Base-by-base conservation (phyloP, 2,329 filamentous ascomycete genomes). In the Fusarium sp. region DNA sequence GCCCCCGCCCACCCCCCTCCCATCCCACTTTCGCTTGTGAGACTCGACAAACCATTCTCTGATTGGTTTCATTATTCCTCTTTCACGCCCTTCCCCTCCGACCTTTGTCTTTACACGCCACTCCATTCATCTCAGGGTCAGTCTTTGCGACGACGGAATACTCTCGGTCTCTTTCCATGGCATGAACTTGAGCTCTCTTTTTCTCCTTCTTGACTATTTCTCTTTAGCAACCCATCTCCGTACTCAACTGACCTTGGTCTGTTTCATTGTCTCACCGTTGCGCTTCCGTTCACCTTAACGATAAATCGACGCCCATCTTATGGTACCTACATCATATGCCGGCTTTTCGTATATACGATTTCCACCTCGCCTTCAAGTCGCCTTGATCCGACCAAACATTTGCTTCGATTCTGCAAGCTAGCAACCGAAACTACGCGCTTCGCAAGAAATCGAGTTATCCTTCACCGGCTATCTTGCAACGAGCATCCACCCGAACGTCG, bases 121-220 rank as follows among this genome's bases (percentile, higher is more conserved):
- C 67, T 62, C 50, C 57, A 56, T 68, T 63, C 49, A 55, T 41
- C 60, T 44, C 37, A 68, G 57, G 57, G 67, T 70, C 49, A 50
- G 66, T 64, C 63, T 70, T 70, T 38, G 63, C 58, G 54, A 70
- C 50, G 57, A 67, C 66, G 66, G 66, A 56, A 68, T 46, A 60
- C 66, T 70, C 67, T 69, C 67, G 67, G 67, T 68, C 67, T 70
- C 63, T 70, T 69, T 69, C 67, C 66, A 69, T 59, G 50, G 55
- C 53, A 69, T 67, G 59, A 64, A 70, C 35, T 66, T 60, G 61
- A 21, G 29, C 48, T 63, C 48, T 69, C 58, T 63, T 53, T 53
- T 69, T 55, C 24, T 48, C 24, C 26, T 39, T 54, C 53, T 63
- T 52, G 31, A 28, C 35, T 52, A 29, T 57, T 63, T 70, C 53